Evolutionary conservation across 495 filamentous ascomycete species (phyloP).

Genomic region (Podospora didyma): DNA sequence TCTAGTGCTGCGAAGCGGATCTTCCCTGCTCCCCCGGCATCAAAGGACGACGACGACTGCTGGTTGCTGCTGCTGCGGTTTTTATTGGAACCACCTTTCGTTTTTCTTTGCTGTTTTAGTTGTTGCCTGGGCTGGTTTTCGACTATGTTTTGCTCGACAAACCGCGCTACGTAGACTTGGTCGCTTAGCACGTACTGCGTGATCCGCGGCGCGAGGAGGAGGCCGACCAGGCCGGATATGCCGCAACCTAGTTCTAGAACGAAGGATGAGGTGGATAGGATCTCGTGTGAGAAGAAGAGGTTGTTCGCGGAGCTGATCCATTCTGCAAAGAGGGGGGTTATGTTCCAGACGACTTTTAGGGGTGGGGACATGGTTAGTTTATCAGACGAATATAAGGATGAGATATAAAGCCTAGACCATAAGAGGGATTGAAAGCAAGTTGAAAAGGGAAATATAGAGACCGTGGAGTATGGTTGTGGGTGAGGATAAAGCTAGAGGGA

Average conservation of each 20-base stretch:
- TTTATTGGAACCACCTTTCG: too few relatives aligned
- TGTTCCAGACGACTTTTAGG: constrained; percentile 76
- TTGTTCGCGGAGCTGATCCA: constrained; percentile 70
- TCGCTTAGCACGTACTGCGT: constrained; percentile 76
- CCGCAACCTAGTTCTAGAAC: constrained; percentile 86
- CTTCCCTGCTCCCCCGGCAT: not conserved
- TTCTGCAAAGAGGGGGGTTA: constrained; percentile 78
- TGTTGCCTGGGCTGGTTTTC: constrained; percentile 47
- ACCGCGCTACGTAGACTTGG: constrained; percentile 74
- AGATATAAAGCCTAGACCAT: too few relatives aligned
- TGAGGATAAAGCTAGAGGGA: not conserved
- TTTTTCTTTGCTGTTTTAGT: constrained; percentile 15
- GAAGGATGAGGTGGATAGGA: constrained; percentile 52
- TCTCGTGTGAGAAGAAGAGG: constrained; percentile 54
- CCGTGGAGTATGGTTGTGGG: too few relatives aligned
- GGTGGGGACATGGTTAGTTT: not conserved
- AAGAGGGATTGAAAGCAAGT: too few relatives aligned
- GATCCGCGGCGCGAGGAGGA: constrained; percentile 59
- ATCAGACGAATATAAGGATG: too few relatives aligned
- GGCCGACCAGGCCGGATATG: constrained; percentile 70
- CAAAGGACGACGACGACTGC: not conserved
- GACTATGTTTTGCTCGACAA: constrained; percentile 69
- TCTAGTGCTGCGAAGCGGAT: constrained; percentile 56
- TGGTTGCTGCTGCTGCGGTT: constrained; percentile 5
- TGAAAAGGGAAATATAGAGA: too few relatives aligned